phyloP scores from a whole-genome alignment of 345 rosid species.

The Rhodamnia rubescens region DNA sequence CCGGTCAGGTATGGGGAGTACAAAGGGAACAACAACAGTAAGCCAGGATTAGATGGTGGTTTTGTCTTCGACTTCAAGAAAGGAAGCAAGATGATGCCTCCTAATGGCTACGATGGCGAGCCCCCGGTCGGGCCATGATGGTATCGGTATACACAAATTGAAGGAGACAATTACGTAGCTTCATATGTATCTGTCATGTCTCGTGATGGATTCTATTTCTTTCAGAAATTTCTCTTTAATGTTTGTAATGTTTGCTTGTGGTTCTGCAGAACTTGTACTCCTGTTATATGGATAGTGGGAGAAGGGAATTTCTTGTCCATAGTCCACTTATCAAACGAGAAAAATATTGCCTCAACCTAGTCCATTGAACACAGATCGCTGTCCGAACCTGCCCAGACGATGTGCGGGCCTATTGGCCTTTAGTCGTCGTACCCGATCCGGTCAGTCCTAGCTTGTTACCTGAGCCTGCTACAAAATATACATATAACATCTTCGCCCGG shows the following conservation, averaged over 20 bases:
- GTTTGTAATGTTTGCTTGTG: not conserved
- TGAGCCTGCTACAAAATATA: not conserved
- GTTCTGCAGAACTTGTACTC: not conserved
- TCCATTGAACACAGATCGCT: no score
- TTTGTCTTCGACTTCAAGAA: not conserved
- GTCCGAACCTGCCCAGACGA: no score
- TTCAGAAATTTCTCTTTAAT: not conserved
- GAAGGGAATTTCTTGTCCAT: not conserved
- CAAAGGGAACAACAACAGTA: not conserved
- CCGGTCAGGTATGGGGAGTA: not conserved
- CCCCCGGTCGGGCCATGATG: not conserved
- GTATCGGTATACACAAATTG: not conserved
- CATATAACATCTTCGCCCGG: not conserved
- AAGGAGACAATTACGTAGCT: not conserved
- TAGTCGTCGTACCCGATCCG: not conserved
- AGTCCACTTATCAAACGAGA: not conserved
- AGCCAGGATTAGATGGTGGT: not conserved
- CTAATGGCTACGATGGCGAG: not conserved
- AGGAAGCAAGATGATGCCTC: not conserved
- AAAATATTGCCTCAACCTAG: no score
- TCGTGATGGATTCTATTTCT: not conserved
- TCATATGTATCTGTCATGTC: not conserved
- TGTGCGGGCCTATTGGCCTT: no score
- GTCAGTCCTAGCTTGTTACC: not conserved
- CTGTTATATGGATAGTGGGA: not conserved